These are phyloP conservation scores for Talaromyces sp. DNA, from an alignment of 2,329 filamentous ascomycete genomes.

Conservation along the genomic window DNA sequence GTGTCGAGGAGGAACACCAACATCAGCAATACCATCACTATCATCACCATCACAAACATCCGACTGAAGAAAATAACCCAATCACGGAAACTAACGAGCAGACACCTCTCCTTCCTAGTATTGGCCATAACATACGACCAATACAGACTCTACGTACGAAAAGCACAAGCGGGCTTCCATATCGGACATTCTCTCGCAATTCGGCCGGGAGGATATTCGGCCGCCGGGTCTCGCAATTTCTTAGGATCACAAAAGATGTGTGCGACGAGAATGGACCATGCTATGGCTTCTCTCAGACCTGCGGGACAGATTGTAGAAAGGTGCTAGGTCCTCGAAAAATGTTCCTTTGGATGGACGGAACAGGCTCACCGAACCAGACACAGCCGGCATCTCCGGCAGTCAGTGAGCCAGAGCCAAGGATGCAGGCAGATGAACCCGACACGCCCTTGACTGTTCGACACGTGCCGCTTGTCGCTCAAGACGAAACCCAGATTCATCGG, in stretches of 20 bases:
- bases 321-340: constrained; percentile 25
- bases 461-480: constrained; percentile 1
- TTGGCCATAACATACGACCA: constrained; percentile 21
- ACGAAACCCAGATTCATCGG: not conserved
- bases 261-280: constrained; percentile 60
- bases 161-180: constrained; percentile 20
- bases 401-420: constrained; percentile 1
- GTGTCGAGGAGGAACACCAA: constrained; percentile 23
- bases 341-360: constrained; percentile 16
- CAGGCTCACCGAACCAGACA: not conserved
- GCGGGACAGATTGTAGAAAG: constrained; percentile 60
- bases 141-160: constrained; percentile 17
- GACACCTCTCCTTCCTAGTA: constrained; percentile 32
- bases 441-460: constrained; percentile 18
- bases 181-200: constrained; percentile 25
- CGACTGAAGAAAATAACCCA: constrained; percentile 18
- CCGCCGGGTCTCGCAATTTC: constrained; percentile 48
- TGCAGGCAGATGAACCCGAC: constrained; percentile 13
- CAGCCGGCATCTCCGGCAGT: constrained; percentile 4
- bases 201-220: constrained; percentile 37
- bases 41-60: constrained; percentile 1
- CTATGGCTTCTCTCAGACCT: constrained; percentile 60
- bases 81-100: constrained; percentile 25
- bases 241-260: constrained; percentile 47
- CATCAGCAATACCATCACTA: constrained; percentile 23